Evolutionary conservation across 495 filamentous ascomycete genomes (phyloP).

Genomic region (Lindgomyces ingoldianus): DNA sequence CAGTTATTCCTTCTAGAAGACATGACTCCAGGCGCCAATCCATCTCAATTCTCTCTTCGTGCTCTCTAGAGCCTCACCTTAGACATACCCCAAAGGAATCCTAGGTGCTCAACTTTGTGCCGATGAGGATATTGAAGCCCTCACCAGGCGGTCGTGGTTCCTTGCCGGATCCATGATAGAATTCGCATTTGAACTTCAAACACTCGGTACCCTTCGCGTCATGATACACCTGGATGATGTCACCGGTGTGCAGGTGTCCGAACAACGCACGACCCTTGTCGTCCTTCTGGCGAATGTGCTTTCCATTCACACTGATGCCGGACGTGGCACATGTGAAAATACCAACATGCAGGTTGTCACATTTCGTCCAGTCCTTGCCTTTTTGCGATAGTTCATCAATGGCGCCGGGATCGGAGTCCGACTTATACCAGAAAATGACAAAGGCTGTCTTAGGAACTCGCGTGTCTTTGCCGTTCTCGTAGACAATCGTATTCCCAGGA

Average conservation of each 20-base stretch:
- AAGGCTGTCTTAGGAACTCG: slow-evolving; percentile 81
- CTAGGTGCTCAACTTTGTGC: not conserved
- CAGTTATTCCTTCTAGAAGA: not conserved
- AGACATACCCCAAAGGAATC: not conserved
- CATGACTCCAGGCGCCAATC: not conserved
- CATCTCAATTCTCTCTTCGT: not conserved
- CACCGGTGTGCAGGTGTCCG: slow-evolving; percentile 69
- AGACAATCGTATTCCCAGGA: slow-evolving; percentile 59
- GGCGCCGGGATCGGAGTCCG: slow-evolving; percentile 54
- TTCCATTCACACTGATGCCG: slow-evolving; percentile 73
- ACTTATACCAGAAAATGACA: slow-evolving; percentile 70
- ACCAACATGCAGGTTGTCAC: slow-evolving; percentile 59
- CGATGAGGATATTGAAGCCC: slow-evolving; percentile 17
- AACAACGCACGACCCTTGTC: slow-evolving; percentile 56
- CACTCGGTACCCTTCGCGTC: slow-evolving; percentile 46
- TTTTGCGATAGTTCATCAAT: slow-evolving; percentile 55
- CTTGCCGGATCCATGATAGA: slow-evolving; percentile 44
- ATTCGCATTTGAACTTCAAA: slow-evolving; percentile 51
- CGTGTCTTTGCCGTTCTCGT: slow-evolving; percentile 59
- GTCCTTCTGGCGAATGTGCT: slow-evolving; percentile 50
- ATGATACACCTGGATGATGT: slow-evolving; percentile 66
- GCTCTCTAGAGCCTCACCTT: not conserved
- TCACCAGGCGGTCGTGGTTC: slow-evolving; percentile 29
- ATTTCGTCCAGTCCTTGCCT: slow-evolving; percentile 59
- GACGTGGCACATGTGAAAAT: slow-evolving; percentile 70